Base-by-base conservation (phyloP, 495 filamentous ascomycete genomes). In the Glutinoglossum americanum region DNA sequence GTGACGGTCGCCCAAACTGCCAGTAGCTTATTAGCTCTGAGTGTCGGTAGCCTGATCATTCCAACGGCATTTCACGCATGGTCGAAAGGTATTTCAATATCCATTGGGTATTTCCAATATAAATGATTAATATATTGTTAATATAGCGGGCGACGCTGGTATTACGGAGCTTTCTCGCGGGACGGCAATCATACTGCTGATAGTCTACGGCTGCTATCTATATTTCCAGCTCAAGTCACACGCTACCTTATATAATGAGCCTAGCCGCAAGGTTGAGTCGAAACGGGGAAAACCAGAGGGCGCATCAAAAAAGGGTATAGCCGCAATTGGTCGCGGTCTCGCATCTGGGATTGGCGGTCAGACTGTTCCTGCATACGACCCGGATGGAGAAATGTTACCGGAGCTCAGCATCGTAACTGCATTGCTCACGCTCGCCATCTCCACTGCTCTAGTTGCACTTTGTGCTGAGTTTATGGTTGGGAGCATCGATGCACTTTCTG, bases 1-100 rank as follows among this genome's bases (percentile, higher is more conserved):
- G 79, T 85, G 1, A 85, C 83, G 1, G 89, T 96, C n/a, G 89
- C 89, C 0, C 87, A 94, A 66, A 96, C 89, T 0, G 88, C 89
- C 0, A 80, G 88, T 28, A 85, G 80, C 69, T 68, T 96, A 15
- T 74, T 96, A 1, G 80, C 87, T 2, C 71, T 96, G 21, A 82
- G 85, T 17, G 84, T 93, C 13, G 82, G 76, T 56, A 81, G 76
- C 67, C 71, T 96, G 59, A 88, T 95, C 59, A 87, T 96, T 32
- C 89, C 89, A 0, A 94, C 89, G 13, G 87, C 86, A 3, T 96
- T 94, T 69, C 74, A 82, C 53, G 64, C 76, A 47, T 78, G 73
- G 72, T 72, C 76, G n/a, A 41, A 5, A 1, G 57, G 57, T 59
- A 59, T 11, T 54, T 26, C 8, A 5, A 23, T 7, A 10, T 39